These are phyloP conservation scores for Danielozyma ontarioensis DNA, from an alignment of 805 yeast species.

Conservation along the genomic window DNA sequence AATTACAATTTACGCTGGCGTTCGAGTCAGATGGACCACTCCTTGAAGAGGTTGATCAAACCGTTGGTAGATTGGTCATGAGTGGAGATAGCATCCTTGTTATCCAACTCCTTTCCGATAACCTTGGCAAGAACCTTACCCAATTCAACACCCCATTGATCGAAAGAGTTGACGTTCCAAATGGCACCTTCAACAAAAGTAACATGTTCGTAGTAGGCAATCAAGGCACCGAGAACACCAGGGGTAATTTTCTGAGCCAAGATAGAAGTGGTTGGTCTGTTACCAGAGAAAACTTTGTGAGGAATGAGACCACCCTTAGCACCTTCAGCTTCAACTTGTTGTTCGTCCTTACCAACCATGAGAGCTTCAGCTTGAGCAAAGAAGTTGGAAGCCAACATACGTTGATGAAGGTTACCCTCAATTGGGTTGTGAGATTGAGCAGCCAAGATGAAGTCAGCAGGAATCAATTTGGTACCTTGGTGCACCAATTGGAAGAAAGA, in stretches of 20 bases:
- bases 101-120: slow-evolving; percentile 82
- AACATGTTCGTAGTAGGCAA: slow-evolving; percentile 96
- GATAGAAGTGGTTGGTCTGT: slow-evolving; percentile 98
- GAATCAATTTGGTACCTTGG: slow-evolving; percentile 97
- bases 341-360: slow-evolving; percentile 90
- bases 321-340: slow-evolving; percentile 83
- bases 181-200: slow-evolving; percentile 98
- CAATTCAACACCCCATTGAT: slow-evolving; percentile 99
- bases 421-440: slow-evolving; percentile 98
- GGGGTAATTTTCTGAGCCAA: slow-evolving; percentile 95
- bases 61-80: slow-evolving; percentile 93
- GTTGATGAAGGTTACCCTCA: slow-evolving; percentile 89
- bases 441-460: slow-evolving; percentile 94
- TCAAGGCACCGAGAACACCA: slow-evolving; percentile 90
- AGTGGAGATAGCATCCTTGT: slow-evolving; percentile 42
- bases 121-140: slow-evolving; percentile 97
- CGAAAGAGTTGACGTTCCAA: slow-evolving; percentile 99
- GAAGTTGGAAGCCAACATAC: slow-evolving; percentile 98
- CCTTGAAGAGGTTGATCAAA: slow-evolving; percentile 91
- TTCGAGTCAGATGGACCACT: slow-evolving; percentile 48
- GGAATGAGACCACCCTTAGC: slow-evolving; percentile 82
- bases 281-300: slow-evolving; percentile 95
- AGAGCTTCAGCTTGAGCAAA: slow-evolving; percentile 98
- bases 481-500: slow-evolving; percentile 99
- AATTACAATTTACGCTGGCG: not conserved